phyloP scores from a whole-genome alignment of 2,329 filamentous ascomycete species.

The Colletotrichum sublineola region DNA sequence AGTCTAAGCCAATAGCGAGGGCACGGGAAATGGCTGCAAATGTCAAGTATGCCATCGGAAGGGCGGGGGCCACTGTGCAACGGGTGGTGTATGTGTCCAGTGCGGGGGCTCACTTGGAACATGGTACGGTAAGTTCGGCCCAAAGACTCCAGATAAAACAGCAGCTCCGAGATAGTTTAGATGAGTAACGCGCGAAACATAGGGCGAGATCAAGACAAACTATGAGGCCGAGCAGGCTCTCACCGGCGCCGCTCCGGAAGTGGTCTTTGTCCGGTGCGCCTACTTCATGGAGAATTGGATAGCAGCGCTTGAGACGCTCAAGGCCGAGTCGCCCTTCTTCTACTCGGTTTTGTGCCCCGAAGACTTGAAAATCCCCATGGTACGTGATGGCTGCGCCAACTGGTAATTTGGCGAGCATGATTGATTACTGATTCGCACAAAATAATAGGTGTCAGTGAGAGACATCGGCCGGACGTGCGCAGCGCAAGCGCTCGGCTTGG shows the following conservation, averaged over 20 bases:
- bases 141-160: not conserved
- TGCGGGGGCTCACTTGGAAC: constrained; percentile 48
- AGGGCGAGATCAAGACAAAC: constrained; percentile 49
- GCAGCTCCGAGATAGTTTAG: not conserved
- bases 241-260: constrained; percentile 43
- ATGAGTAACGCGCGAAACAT: not conserved
- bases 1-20: constrained; percentile 45
- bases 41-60: constrained; percentile 49
- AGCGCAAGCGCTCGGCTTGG: constrained; percentile 42
- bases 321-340: constrained; percentile 45
- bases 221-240: constrained; percentile 46
- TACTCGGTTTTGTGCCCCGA: constrained; percentile 47
- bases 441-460: constrained; percentile 47
- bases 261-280: constrained; percentile 44
- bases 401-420: not conserved
- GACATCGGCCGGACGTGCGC: constrained; percentile 49
- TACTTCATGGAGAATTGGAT: constrained; percentile 45
- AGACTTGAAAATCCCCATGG: constrained; percentile 52
- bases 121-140: constrained; percentile 47
- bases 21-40: constrained; percentile 53
- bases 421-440: not conserved
- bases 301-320: constrained; percentile 34
- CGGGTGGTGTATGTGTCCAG: constrained; percentile 43
- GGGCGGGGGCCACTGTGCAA: constrained; percentile 40
- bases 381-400: constrained; percentile 35